Base-by-base conservation (phyloP, 31 red algal species). In the Odonthalia washingtoniensis region DNA sequence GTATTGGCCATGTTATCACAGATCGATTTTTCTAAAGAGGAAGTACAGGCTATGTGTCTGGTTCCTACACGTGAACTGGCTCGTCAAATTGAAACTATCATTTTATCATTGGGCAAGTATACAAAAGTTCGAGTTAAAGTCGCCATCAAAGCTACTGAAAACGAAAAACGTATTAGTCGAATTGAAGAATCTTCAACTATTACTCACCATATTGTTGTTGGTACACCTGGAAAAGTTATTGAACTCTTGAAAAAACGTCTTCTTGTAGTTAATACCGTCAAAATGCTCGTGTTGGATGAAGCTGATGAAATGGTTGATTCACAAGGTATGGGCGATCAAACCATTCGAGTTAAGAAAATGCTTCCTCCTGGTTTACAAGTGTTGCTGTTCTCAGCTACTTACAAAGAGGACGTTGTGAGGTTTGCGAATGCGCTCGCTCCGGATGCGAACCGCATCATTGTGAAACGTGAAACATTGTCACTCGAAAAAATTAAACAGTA, bases 261-360 rank as follows among this genome's bases (percentile, higher is more conserved):
- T 1, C 81, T 98, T 46, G 75, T 85, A 57, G 85, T 89, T 1
- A 49, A 43, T 16, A 34, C 53, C n/a, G 74, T 98, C 32, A 90
- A 89, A 45, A 94, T 98, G 65, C 82, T 98, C n/a, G 96, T 98
- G 30, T 74, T 98, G 64, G 96, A 98, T 74, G 96, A 98, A 79
- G 96, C 96, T 5, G 96, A 98, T 46, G 90, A 94, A 57, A 98
- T 98, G 96, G 93, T 98, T 12, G 96, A 95, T 70, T 87, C 90
- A 49, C 96, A 98, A 62, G 91, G 91, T 24, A 95, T 98, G 93
- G 96, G 96, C 28, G 96, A 98, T 74, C 93, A 98, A 70, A 95
- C 96, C 5, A 89, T 98, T 39, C 93, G 96, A 21, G 95, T 98
- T 79, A 95, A 96, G 76, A 33, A 82, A 40, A 69, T 73, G 36